Conservation (phyloP, 2,329 filamentous ascomycete species). For the Ophiocordyceps camponoti-rufipedis region DNA sequence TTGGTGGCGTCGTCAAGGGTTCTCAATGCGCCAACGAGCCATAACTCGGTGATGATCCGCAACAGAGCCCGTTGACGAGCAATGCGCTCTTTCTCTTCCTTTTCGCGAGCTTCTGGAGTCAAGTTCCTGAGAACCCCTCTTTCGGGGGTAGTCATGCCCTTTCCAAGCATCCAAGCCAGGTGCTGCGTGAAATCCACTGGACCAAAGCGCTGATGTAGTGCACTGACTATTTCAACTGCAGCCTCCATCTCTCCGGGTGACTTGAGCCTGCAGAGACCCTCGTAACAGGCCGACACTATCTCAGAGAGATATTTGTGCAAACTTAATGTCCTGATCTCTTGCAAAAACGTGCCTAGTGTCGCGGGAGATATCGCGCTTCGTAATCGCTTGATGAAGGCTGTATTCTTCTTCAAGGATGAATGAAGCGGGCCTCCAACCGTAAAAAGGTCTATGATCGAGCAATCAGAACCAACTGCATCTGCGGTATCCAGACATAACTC, state of each 20-base stretch:
- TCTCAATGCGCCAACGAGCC: slow-evolving; percentile 76
- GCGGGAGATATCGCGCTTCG: slow-evolving; percentile 73
- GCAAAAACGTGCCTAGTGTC: slow-evolving; percentile 65
- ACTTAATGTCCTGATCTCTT: slow-evolving; percentile 79
- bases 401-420: slow-evolving; percentile 95
- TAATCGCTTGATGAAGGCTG: slow-evolving; percentile 90
- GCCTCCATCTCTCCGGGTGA: slow-evolving; percentile 80
- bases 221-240: slow-evolving; percentile 82
- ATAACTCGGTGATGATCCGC: slow-evolving; percentile 84
- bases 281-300: slow-evolving; percentile 89
- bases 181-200: slow-evolving; percentile 79
- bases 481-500: not conserved
- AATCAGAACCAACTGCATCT: slow-evolving; percentile 2
- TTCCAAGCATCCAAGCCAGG: slow-evolving; percentile 80
- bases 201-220: slow-evolving; percentile 89
- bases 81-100: slow-evolving; percentile 88
- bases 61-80: slow-evolving; percentile 71
- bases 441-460: slow-evolving; percentile 41
- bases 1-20: slow-evolving; percentile 53
- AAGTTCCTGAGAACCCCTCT: slow-evolving; percentile 66
- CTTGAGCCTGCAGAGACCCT: slow-evolving; percentile 84
- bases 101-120: slow-evolving; percentile 66
- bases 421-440: slow-evolving; percentile 64
- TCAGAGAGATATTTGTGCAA: slow-evolving; percentile 94
- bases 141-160: slow-evolving; percentile 80